phyloP scores from a whole-genome alignment of 768 basidiomycete species.

The Lyophyllum atratum region DNA sequence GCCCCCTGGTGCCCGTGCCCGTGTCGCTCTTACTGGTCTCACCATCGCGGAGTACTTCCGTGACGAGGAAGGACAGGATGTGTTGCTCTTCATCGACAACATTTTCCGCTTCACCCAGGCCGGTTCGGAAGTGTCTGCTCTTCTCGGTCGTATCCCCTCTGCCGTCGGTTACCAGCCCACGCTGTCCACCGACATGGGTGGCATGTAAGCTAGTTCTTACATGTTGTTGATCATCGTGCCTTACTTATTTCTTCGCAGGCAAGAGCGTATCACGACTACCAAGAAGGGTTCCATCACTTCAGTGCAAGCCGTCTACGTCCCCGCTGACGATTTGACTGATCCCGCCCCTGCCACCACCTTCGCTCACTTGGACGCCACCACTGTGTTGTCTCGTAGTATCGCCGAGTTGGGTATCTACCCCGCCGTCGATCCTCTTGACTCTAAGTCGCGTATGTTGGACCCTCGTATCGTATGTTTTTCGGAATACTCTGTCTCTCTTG shows the following conservation, averaged over 20 bases:
- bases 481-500: background rate
- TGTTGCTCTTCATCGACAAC: conserved; percentile 99
- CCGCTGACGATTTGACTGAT: conserved; percentile 99
- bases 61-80: conserved; percentile 99
- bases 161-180: conserved; percentile 99
- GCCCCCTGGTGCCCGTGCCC: conserved; percentile 99
- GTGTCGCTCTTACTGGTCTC: conserved; percentile 98
- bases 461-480: conserved; percentile 86
- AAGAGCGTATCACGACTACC: conserved; percentile 99
- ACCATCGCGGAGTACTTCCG: conserved; percentile 99
- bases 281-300: conserved; percentile 99
- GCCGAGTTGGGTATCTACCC: conserved; percentile 99
- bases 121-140: conserved; percentile 99
- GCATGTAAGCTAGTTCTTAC: conserved; percentile 68
- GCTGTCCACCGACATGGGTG: conserved; percentile 99
- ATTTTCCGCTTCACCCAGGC: conserved; percentile 99
- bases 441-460: conserved; percentile 99
- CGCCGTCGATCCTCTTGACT: conserved; percentile 98
- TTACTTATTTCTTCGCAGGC: conserved; percentile 48
- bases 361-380: conserved; percentile 99
- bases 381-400: conserved; percentile 98
- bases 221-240: conserved; percentile 8
- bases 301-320: conserved; percentile 99
- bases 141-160: conserved; percentile 99
- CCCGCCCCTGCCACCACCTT: conserved; percentile 99